Percentiles rank a stretch among this genome's conserved stretches.
Conservation (phyloP, 345 rosid species). For the Cochlearia excelsa region DNA sequence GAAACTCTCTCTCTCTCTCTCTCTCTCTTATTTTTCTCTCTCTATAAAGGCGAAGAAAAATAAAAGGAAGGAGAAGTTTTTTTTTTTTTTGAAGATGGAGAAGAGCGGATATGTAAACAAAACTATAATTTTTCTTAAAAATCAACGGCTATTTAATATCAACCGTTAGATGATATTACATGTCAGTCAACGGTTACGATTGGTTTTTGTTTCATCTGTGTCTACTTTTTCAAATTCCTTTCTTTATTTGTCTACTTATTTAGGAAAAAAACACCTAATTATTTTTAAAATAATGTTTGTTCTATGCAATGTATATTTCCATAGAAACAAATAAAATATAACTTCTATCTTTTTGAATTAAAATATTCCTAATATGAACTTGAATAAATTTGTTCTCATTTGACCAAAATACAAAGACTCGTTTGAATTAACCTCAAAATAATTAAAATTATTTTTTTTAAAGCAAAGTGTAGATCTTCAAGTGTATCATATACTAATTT, state of each 20-base stretch:
- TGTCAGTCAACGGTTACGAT: conserved; percentile 39
- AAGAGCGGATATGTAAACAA: too few species aligned
- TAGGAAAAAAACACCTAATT: conserved; percentile 14
- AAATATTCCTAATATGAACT: neutral
- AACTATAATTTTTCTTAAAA: conserved; percentile 40
- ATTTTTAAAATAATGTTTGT: neutral
- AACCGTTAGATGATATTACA: conserved; percentile 45
- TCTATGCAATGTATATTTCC: neutral
- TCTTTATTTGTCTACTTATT: neutral
- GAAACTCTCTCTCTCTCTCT: conserved; percentile 11
- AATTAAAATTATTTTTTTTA: neutral
- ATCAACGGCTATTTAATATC: conserved; percentile 60
- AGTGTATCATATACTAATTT: neutral
- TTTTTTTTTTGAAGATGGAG: neutral
- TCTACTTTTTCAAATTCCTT: conserved; percentile 35
- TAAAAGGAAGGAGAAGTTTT: too few species aligned
- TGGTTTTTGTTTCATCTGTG: conserved; percentile 8
- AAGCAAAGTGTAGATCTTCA: conserved; percentile 6
- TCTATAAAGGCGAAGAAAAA: neutral
- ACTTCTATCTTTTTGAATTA: too few species aligned
- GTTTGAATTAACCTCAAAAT: neutral
- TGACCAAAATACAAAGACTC: too few species aligned
- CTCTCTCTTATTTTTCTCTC: conserved; percentile 9
- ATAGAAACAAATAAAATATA: neutral
- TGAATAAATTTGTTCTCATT: neutral